Evolutionary conservation across 108 stramenopile genomes (phyloP).

Genomic region (Conticribra weissflogii): DNA sequence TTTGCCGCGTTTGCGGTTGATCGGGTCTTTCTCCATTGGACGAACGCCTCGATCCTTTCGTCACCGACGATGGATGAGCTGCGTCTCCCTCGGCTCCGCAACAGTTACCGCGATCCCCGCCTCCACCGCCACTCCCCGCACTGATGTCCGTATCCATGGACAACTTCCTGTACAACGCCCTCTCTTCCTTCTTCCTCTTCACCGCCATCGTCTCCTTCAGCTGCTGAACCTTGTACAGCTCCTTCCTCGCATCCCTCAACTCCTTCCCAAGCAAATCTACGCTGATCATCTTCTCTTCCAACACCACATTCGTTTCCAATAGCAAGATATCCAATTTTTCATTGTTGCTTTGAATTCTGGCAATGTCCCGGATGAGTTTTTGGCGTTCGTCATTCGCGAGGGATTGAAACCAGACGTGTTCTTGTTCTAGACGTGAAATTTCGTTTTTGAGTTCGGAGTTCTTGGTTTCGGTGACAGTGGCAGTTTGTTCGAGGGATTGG

Average conservation of each 20-base stretch:
- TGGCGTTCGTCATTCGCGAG: neutral
- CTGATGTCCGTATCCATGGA: neutral
- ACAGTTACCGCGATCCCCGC: neutral
- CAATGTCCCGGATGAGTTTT: neutral
- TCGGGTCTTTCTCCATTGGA: neutral
- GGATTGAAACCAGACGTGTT: neutral
- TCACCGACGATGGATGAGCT: no score
- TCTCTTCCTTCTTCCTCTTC: neutral
- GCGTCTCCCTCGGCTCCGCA: no score
- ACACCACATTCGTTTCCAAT: slow-evolving; percentile 1
- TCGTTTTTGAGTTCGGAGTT: neutral
- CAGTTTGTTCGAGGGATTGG: slow-evolving; percentile 1
- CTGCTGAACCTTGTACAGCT: slow-evolving; percentile 12
- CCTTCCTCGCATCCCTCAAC: slow-evolving; percentile 1
- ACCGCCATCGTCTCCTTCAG: neutral
- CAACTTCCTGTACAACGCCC: neutral
- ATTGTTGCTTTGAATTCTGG: neutral
- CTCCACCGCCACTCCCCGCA: neutral
- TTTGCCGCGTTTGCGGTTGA: neutral
- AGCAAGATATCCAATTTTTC: slow-evolving; percentile 11
- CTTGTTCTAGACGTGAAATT: neutral
- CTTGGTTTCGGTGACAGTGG: neutral
- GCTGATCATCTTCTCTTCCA: slow-evolving; percentile 10
- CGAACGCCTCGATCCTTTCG: no score
- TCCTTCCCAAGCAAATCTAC: slow-evolving; percentile 1